phyloP scores from a whole-genome alignment of 371 early-diverging fungal species.

The Gilbertella persicaria region DNA sequence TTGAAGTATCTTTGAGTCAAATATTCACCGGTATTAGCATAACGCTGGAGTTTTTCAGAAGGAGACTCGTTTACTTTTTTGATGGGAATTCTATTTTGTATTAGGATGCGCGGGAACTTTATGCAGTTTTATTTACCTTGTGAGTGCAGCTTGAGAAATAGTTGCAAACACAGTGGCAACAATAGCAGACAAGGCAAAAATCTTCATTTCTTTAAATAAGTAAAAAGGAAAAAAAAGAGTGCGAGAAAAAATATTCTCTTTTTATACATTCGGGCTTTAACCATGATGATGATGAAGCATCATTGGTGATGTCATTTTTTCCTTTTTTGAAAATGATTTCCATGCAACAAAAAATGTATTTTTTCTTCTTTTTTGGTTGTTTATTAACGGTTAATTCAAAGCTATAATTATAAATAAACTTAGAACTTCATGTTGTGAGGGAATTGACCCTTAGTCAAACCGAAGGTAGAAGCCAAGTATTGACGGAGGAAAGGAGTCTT shows the following conservation, averaged over 20 bases:
- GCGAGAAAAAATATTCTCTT: background rate
- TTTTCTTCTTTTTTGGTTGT: background rate
- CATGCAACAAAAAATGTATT: background rate
- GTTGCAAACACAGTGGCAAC: slow-evolving; percentile 21
- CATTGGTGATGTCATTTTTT: slow-evolving; percentile 3
- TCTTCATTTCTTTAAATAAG: slow-evolving; percentile 25
- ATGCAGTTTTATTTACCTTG: slow-evolving; percentile 21
- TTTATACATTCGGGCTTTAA: background rate
- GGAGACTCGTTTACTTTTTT: slow-evolving; percentile 71
- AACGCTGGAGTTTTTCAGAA: slow-evolving; percentile 62
- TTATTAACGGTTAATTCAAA: slow-evolving; percentile 1
- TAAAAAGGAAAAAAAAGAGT: slow-evolving; percentile 13
- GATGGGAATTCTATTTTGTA: slow-evolving; percentile 60
- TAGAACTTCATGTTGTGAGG: slow-evolving; percentile 94
- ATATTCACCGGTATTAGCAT: slow-evolving; percentile 62
- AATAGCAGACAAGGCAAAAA: slow-evolving; percentile 29
- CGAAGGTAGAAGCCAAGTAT: slow-evolving; percentile 87
- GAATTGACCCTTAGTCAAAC: slow-evolving; percentile 92
- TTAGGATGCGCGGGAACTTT: background rate
- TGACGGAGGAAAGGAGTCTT: slow-evolving; percentile 83
- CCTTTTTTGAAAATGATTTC: background rate
- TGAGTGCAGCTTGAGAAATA: slow-evolving; percentile 29
- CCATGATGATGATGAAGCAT: background rate
- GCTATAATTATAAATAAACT: slow-evolving; percentile 27
- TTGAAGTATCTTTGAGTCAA: slow-evolving; percentile 81